Percentiles rank a stretch among this genome's conserved stretches.
Conservation (phyloP, 306 rosid species). For the Rosa rugosa region DNA sequence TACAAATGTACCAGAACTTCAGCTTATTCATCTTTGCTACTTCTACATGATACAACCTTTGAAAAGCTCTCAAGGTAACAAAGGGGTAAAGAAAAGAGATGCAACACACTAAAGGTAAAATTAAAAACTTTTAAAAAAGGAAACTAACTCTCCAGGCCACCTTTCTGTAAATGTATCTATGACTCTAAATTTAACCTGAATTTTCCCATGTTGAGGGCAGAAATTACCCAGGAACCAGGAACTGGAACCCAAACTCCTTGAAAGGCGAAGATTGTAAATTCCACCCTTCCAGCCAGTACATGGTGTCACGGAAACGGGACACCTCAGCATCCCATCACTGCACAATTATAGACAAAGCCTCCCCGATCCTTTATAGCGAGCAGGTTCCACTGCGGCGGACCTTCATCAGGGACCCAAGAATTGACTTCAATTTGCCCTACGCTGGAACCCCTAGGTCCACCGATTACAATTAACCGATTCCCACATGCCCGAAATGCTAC, state of each 20-base stretch:
- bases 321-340: slow-evolving; percentile 79
- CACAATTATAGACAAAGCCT: slow-evolving; percentile 68
- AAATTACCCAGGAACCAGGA: slow-evolving; percentile 36
- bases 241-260: slow-evolving; percentile 38
- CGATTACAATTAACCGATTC: slow-evolving; percentile 54
- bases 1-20: slow-evolving; percentile 38
- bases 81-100: slow-evolving; percentile 27
- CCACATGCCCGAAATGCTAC: slow-evolving; percentile 73
- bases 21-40: slow-evolving; percentile 42
- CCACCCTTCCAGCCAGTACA: slow-evolving; percentile 30
- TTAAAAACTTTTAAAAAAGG: not conserved
- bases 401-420: slow-evolving; percentile 55
- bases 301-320: slow-evolving; percentile 17
- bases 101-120: slow-evolving; percentile 21
- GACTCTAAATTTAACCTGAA: slow-evolving; percentile 32
- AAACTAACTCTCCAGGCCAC: slow-evolving; percentile 39
- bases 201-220: slow-evolving; percentile 41
- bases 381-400: slow-evolving; percentile 51
- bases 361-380: slow-evolving; percentile 46
- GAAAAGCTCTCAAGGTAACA: slow-evolving; percentile 36
- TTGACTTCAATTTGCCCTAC: slow-evolving; percentile 45
- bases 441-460: slow-evolving; percentile 39
- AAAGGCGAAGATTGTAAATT: slow-evolving; percentile 37
- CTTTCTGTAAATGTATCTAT: slow-evolving; percentile 43
- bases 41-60: slow-evolving; percentile 47